Evolutionary conservation across 306 rosid genomes (phyloP).

Genomic region (Castanospermum australe): DNA sequence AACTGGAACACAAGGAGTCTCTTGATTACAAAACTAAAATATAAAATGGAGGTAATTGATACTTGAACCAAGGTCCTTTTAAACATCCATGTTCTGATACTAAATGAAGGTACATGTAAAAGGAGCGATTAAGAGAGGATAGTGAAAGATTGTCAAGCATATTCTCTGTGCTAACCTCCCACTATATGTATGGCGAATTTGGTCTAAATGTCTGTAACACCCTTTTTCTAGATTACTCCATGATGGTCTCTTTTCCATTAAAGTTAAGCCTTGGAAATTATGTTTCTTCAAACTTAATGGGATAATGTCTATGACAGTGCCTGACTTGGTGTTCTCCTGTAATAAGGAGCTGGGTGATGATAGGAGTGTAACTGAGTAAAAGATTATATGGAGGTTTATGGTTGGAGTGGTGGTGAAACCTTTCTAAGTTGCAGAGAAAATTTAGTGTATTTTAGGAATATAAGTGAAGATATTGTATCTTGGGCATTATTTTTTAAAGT

Average conservation of each 20-base stretch:
- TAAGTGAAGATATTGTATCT: not conserved
- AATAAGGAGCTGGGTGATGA: not conserved
- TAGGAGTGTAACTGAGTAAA: not conserved
- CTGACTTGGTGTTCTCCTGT: not conserved
- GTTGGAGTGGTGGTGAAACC: not conserved
- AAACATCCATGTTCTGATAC: not conserved
- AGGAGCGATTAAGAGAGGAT: not conserved
- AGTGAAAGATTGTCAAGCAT: not conserved
- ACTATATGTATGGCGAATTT: too few species aligned
- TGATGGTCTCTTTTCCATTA: too few species aligned
- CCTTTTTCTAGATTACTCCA: not conserved
- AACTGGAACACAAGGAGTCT: too few species aligned
- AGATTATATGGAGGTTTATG: not conserved
- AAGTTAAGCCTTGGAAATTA: too few species aligned
- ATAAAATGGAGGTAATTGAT: too few species aligned
- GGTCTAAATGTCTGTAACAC: not conserved
- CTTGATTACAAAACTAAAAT: too few species aligned
- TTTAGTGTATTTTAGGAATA: slow-evolving; percentile 8
- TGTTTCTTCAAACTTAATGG: not conserved
- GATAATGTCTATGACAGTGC: not conserved
- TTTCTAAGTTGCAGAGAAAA: not conserved
- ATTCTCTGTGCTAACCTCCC: too few species aligned
- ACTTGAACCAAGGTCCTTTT: too few species aligned
- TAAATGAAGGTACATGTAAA: not conserved
- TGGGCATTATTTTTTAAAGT: not conserved